Evolutionary conservation across 1,139 yeast species (phyloP).

Genomic region (Taiozyma sp.): DNA sequence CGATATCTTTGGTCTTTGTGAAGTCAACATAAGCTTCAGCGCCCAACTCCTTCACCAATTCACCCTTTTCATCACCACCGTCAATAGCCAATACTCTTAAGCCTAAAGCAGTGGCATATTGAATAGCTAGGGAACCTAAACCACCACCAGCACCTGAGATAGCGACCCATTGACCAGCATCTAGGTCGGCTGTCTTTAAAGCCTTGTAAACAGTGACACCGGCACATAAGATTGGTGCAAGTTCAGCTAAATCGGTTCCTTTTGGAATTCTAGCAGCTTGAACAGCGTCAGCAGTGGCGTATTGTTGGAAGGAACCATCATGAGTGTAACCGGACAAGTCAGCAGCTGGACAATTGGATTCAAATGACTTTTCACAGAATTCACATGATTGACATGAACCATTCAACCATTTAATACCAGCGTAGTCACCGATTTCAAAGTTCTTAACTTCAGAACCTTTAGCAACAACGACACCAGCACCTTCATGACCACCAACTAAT

Average conservation of each 20-base stretch:
- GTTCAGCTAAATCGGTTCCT: slow-evolving; percentile 51
- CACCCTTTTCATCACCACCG: slow-evolving; percentile 55
- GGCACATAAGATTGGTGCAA: slow-evolving; percentile 62
- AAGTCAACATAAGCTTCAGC: slow-evolving; percentile 55
- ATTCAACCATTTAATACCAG: slow-evolving; percentile 64
- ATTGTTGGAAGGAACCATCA: slow-evolving; percentile 65
- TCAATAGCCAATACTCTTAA: slow-evolving; percentile 56
- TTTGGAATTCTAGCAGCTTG: slow-evolving; percentile 58
- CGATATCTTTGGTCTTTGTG: slow-evolving; percentile 44
- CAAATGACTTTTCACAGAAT: slow-evolving; percentile 47
- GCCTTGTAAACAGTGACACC: slow-evolving; percentile 69
- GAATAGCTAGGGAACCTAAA: slow-evolving; percentile 58
- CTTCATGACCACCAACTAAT: slow-evolving; percentile 67
- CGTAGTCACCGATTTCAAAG: slow-evolving; percentile 56
- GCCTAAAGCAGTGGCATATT: slow-evolving; percentile 63
- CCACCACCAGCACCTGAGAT: slow-evolving; percentile 68
- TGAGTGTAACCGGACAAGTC: slow-evolving; percentile 65
- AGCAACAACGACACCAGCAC: slow-evolving; percentile 62
- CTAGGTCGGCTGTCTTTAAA: slow-evolving; percentile 49
- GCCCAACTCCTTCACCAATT: slow-evolving; percentile 45
- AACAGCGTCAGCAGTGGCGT: slow-evolving; percentile 61
- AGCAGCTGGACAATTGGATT: slow-evolving; percentile 54
- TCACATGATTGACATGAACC: slow-evolving; percentile 60
- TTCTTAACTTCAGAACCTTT: slow-evolving; percentile 52
- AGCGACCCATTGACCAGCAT: slow-evolving; percentile 59